Conservation (phyloP, 768 basidiomycete genomes). For the Neoboletus subvelutipes region DNA sequence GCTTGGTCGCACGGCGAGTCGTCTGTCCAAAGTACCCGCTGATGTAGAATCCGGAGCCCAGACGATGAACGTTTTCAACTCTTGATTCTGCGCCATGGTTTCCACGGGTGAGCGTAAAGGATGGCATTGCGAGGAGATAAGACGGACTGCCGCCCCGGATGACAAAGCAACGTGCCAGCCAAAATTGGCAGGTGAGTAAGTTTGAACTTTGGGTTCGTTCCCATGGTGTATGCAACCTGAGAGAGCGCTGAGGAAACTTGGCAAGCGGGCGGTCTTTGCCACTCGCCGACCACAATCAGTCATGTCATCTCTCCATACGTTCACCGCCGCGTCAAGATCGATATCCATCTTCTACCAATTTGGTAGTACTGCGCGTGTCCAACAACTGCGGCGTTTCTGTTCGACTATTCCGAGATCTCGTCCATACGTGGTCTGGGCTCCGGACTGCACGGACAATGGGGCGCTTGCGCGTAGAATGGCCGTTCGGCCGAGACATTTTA, state of each 20-base stretch:
- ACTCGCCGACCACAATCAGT: background rate
- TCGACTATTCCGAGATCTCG: slow-evolving; percentile 5
- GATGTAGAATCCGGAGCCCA: slow-evolving; percentile 68
- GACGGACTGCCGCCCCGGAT: background rate
- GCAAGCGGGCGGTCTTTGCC: background rate
- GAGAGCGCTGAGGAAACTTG: background rate
- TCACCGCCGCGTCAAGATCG: background rate
- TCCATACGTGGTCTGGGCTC: slow-evolving; percentile 55
- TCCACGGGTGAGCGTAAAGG: background rate
- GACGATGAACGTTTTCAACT: slow-evolving; percentile 44
- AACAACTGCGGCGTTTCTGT: slow-evolving; percentile 15
- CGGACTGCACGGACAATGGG: slow-evolving; percentile 60
- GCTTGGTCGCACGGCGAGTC: slow-evolving; percentile 49
- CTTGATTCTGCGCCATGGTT: slow-evolving; percentile 20
- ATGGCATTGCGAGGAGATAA: background rate
- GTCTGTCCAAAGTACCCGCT: slow-evolving; percentile 49
- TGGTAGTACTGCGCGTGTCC: background rate
- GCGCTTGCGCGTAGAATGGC: slow-evolving; percentile 56
- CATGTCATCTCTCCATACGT: background rate
- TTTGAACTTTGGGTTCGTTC: slow-evolving; percentile 7
- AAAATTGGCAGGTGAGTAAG: slow-evolving; percentile 5
- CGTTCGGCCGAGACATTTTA: slow-evolving; percentile 54
- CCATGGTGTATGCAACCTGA: background rate
- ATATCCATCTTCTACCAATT: background rate
- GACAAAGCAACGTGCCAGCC: background rate